Base-by-base conservation (phyloP, 2,329 filamentous ascomycete genomes). In the Beauveria brongniartii region DNA sequence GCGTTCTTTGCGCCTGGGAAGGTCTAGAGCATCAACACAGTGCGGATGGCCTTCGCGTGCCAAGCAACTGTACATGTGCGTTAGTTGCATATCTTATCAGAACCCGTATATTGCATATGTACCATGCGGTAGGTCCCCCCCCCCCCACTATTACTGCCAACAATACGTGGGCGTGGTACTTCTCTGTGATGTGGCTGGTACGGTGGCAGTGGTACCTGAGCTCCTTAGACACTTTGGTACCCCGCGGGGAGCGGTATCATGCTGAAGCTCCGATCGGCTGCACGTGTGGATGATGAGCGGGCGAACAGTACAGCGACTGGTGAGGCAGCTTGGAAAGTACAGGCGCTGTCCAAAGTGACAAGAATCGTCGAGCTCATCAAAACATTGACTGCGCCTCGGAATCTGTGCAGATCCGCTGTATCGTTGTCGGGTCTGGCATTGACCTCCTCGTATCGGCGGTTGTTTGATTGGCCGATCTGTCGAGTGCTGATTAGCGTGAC, bases 21-120 rank as follows among this genome's bases (percentile, higher is more conserved):
- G 24, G 16, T 18, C 37, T 51, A 14, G 37, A 14, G 37, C 43
- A 16, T 2, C 24, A 16, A 26, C 56, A 59, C 56, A 59, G 56
- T 59, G 57, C 48, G 50, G 40, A 28, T 41, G 24, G 14, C 26
- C 4, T 40, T 46, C 48, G 40, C 40, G 37, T 16, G 18, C 24
- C 34, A 22, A 22, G 18, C 12, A 50, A 12, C 12, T 53, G 20
- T 22, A 18, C 24, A 50, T 41, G 20, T 47, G n/a, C 53, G 51
- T 55, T 61, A 55, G 30, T 50, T 61, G 53, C 59, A 61, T 61
- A 55, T 56, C 59, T 52, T 43, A 55, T 61, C 46, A 37, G 16
- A 41, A 34, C 26, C 22, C 59, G 26, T n/a, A 20, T 28, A 51
- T 50, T 56, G 59, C 54, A 56, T 55, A 24, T 24, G 3, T 24